These are phyloP conservation scores for Xylariaceae sp. DNA, from an alignment of 2,329 filamentous ascomycete genomes.

Conservation along the genomic window DNA sequence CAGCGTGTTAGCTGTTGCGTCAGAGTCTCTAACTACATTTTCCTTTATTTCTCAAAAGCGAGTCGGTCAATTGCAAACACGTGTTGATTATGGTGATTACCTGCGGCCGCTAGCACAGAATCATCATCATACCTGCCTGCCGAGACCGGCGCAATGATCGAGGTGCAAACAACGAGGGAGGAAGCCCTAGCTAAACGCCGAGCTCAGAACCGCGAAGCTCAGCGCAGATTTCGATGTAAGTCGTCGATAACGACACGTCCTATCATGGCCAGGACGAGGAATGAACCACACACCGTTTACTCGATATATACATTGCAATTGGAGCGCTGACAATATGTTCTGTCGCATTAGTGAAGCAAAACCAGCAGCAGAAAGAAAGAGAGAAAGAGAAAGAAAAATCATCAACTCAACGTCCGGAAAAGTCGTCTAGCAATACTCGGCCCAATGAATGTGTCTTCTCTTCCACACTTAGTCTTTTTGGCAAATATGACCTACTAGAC, in stretches of 20 bases:
- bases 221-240: neutral
- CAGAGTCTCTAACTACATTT: too few relatives aligned
- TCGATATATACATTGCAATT: neutral
- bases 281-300: neutral
- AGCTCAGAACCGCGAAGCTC: neutral
- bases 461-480: neutral
- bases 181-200: neutral
- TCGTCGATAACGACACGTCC: neutral
- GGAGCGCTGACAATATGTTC: neutral
- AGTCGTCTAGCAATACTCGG: neutral
- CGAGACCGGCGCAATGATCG: too few relatives aligned
- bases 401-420: neutral
- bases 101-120: too few relatives aligned
- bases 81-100: too few relatives aligned
- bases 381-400: neutral
- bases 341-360: neutral
- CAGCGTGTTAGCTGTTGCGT: too few relatives aligned
- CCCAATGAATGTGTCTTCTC: neutral
- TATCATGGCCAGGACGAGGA: neutral
- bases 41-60: too few relatives aligned
- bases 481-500: neutral
- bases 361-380: neutral
- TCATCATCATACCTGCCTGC: too few relatives aligned
- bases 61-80: too few relatives aligned
- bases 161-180: too few relatives aligned